Evolutionary conservation across 371 early-diverging fungal species (phyloP), one percentile per base, ranked within the genome.

Genomic region (Mortierella sp.): DNA sequence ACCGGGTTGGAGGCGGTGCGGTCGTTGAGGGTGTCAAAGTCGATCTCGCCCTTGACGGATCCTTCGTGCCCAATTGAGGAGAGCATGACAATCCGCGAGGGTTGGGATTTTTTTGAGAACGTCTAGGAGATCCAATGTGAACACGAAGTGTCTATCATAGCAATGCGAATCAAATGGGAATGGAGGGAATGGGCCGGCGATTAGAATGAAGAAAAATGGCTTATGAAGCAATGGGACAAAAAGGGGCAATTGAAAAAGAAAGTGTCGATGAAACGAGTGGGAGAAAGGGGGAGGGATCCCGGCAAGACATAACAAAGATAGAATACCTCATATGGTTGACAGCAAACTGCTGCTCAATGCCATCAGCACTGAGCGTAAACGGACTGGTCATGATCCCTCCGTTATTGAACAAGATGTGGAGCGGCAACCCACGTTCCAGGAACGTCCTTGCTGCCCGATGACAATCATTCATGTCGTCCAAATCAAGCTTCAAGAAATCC

Each of bases 381-480:
- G 95, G 95, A 40, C 88, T 85, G 24, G 85, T 82, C 95, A 95
- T 94, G 43, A 96, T 88, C 19, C 95, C 96, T 14, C 91, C 92
- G 63, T 93, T 93, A 72, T 90, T 93, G 40, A 95, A 70, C 50
- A 95, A 83, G 40, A 94, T 80, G 64, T 94, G 89, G 4, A 95
- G 81, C 10, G 90, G 85, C 19, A 78, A 64, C 3, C 88, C 83
- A 11, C 80, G 81, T 6, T 74, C 74, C 66, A 87, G 80, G 71
- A 92, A 92, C 44, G 78, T 74, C 13, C 88, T 81, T 10, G 89
- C 90, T 73, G 94, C 94, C 29, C 68, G 65, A 8, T 85, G 85
- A 8, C 93, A 89, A 4, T 90, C 88, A 16, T 78, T 85, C 41
- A 94, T 77, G 24, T 88, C 88, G 39, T 90, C 75, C 68, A 95